Conservation (phyloP, 352 stramenopile species). For the Globisporangium cylindrosporum region DNA sequence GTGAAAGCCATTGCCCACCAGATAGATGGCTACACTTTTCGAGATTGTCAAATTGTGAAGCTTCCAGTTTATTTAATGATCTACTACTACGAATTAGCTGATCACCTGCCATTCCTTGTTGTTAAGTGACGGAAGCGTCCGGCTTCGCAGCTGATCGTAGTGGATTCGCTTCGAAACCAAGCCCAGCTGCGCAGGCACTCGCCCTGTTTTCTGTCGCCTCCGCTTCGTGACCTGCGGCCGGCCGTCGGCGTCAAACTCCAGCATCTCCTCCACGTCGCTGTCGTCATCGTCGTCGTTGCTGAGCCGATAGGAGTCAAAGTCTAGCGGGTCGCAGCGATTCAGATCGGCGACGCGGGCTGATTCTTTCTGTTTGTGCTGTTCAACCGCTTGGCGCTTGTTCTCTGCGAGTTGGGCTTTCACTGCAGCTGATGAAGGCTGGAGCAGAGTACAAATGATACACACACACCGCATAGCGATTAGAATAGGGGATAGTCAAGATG, state of each 20-base stretch:
- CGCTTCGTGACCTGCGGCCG: constrained; percentile 36
- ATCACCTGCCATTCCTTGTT: constrained; percentile 61
- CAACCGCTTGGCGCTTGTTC: constrained; percentile 15
- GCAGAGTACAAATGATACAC: background rate
- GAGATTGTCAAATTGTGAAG: background rate
- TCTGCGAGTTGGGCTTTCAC: constrained; percentile 24
- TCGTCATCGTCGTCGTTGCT: constrained; percentile 59
- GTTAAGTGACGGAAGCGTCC: constrained; percentile 49
- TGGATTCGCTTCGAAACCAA: constrained; percentile 58
- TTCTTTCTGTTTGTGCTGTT: constrained; percentile 28
- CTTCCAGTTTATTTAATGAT: too few relatives aligned
- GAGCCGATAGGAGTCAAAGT: constrained; percentile 44
- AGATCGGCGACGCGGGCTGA: constrained; percentile 17
- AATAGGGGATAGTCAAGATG: background rate
- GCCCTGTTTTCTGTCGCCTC: constrained; percentile 20
- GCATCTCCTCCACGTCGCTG: constrained; percentile 43
- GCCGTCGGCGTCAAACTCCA: constrained; percentile 39
- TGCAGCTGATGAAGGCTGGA: constrained; percentile 28
- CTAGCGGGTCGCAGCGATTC: constrained; percentile 44
- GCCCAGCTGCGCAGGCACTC: constrained; percentile 39
- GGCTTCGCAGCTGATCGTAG: constrained; percentile 52
- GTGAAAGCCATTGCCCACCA: background rate
- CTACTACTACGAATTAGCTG: constrained; percentile 18
- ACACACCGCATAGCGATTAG: background rate
- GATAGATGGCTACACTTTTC: constrained; percentile 9